Conservation (phyloP, 345 rosid genomes). For the Psidium friedrichsthalianum region DNA sequence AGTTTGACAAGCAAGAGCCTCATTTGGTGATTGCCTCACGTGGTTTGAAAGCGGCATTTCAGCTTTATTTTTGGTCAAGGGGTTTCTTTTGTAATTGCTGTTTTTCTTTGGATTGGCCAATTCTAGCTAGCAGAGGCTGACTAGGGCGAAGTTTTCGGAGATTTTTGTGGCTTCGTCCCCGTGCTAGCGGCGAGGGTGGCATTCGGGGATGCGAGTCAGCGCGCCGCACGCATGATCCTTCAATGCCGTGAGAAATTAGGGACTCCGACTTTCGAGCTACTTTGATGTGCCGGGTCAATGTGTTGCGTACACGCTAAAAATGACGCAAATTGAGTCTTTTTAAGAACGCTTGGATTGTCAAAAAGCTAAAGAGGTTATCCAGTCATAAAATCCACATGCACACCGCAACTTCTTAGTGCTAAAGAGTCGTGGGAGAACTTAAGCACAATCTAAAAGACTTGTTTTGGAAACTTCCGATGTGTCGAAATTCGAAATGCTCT, state of each 20-base stretch:
- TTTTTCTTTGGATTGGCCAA: not conserved
- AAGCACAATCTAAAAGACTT: not conserved
- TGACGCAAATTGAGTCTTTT: not conserved
- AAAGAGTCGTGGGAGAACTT: not conserved
- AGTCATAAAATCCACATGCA: not conserved
- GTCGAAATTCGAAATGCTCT: not conserved
- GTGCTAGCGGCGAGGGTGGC: not conserved
- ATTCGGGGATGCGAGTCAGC: not conserved
- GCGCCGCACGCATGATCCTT: not conserved
- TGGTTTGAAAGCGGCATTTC: not conserved
- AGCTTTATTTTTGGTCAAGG: not conserved
- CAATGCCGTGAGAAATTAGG: not conserved
- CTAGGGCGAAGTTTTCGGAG: not conserved
- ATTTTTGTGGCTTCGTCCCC: not conserved
- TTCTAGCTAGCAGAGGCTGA: not conserved
- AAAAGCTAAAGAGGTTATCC: not conserved
- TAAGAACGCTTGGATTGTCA: not conserved
- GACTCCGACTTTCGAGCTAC: too few relatives aligned
- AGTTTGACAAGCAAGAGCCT: not conserved
- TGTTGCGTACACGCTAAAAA: not conserved
- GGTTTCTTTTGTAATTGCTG: not conserved
- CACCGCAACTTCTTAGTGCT: not conserved
- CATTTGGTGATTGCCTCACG: not conserved
- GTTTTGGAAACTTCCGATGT: not conserved
- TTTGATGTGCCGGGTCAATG: not conserved